phyloP scores from a whole-genome alignment of 495 filamentous ascomycete species.

The Xylaria flabelliformis region DNA sequence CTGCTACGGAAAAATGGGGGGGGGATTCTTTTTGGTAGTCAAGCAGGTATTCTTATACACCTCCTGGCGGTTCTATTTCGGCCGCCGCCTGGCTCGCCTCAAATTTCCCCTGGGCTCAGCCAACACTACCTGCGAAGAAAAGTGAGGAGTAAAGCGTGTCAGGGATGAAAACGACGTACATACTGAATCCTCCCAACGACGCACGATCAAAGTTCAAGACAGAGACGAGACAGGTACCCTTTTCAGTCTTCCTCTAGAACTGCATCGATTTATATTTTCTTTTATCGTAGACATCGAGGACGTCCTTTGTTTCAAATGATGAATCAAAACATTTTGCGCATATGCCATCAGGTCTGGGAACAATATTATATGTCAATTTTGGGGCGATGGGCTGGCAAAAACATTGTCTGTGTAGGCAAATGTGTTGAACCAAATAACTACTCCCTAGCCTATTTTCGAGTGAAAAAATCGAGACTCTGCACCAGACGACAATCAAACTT shows the following conservation, averaged over 20 bases:
- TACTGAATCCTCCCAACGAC: too few species aligned
- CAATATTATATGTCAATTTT: not conserved
- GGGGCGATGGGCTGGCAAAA: not conserved
- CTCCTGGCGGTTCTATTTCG: too few species aligned
- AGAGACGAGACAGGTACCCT: too few species aligned
- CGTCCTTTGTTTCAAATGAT: not conserved
- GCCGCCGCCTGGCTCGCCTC: too few species aligned
- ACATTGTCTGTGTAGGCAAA: not conserved
- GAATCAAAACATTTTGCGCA: not conserved
- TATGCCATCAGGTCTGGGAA: not conserved
- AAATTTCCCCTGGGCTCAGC: too few species aligned
- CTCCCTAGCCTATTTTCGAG: constrained; percentile 10
- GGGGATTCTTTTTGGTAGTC: too few species aligned
- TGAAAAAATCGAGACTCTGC: not conserved
- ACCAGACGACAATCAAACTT: not conserved
- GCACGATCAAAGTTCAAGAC: too few species aligned
- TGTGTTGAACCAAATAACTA: not conserved
- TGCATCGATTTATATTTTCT: not conserved
- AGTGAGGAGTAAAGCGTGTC: too few species aligned
- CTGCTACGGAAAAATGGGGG: too few species aligned
- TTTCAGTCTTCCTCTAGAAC: not conserved
- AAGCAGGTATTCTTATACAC: too few species aligned
- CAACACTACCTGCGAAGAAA: too few species aligned
- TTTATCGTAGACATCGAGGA: not conserved
- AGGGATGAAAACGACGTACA: too few species aligned